Evolutionary conservation across 2,329 filamentous ascomycete species (phyloP).

Genomic region (Penicillium oxalicum): DNA sequence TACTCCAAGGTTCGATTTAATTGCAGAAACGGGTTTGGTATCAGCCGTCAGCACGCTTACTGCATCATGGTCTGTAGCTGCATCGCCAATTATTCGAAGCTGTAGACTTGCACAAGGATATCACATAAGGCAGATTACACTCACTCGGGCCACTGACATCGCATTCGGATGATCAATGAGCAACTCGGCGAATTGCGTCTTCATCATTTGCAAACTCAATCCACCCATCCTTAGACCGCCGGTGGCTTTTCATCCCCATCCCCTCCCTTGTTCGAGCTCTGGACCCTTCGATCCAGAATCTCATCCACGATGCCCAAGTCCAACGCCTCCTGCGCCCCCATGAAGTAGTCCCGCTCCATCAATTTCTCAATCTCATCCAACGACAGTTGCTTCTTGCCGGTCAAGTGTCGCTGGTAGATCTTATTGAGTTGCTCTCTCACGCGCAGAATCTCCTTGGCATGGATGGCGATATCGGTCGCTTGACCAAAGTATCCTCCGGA

Average conservation of each 20-base stretch:
- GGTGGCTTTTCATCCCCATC: constrained; percentile 21
- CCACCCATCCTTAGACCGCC: constrained; percentile 5
- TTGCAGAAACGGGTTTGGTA: too few species aligned
- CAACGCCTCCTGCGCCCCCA: constrained; percentile 80
- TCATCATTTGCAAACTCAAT: neutral
- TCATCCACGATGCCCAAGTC: constrained; percentile 90
- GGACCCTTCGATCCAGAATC: constrained; percentile 56
- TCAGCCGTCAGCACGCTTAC: too few species aligned
- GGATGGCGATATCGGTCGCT: constrained; percentile 82
- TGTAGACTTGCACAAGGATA: too few species aligned
- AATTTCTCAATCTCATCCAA: constrained; percentile 82
- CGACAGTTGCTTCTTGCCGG: constrained; percentile 59
- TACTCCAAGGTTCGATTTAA: too few species aligned
- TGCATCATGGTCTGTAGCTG: too few species aligned
- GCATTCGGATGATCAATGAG: too few species aligned
- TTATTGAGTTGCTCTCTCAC: constrained; percentile 79
- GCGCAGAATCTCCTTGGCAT: constrained; percentile 91
- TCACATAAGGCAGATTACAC: too few species aligned
- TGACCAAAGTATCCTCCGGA: constrained; percentile 66
- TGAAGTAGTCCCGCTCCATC: constrained; percentile 96
- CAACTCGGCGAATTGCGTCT: too few species aligned
- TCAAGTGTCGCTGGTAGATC: constrained; percentile 84
- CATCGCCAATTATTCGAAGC: too few species aligned
- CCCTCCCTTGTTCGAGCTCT: constrained; percentile 21
- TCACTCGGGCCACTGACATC: too few species aligned